Conservation (phyloP, 192 early-diverging fungal species). For the Rhizophagus sp. region DNA sequence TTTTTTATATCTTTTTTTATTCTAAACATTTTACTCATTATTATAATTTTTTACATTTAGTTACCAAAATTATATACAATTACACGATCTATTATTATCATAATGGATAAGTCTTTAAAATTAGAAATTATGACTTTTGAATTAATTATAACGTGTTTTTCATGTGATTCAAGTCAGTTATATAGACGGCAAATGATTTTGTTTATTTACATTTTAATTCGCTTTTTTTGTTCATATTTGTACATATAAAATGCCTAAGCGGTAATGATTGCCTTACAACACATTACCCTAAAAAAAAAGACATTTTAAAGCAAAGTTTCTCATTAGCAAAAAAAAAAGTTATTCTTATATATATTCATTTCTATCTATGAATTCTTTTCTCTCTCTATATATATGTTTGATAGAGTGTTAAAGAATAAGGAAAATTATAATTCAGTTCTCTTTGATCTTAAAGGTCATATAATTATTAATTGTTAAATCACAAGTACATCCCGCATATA, state of each 20-base stretch:
- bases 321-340: too few species aligned
- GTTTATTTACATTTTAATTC: neutral
- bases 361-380: too few species aligned
- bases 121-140: conserved; percentile 2
- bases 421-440: too few species aligned
- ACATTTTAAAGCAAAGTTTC: too few species aligned
- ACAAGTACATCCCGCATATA: too few species aligned
- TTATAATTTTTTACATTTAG: neutral
- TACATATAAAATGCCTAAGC: neutral
- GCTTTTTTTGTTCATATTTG: neutral
- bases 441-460: too few species aligned
- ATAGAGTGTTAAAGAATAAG: too few species aligned
- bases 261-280: too few species aligned
- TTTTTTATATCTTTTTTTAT: neutral
- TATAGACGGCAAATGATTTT: conserved; percentile 11
- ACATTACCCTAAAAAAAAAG: too few species aligned
- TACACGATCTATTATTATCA: neutral
- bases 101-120: neutral
- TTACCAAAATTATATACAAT: neutral
- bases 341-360: too few species aligned
- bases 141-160: neutral
- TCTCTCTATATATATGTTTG: too few species aligned
- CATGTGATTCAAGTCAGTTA: neutral
- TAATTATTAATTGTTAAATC: too few species aligned
- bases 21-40: neutral